Base-by-base conservation (phyloP, 257 asterid species). In the Solanum tacnaense region DNA sequence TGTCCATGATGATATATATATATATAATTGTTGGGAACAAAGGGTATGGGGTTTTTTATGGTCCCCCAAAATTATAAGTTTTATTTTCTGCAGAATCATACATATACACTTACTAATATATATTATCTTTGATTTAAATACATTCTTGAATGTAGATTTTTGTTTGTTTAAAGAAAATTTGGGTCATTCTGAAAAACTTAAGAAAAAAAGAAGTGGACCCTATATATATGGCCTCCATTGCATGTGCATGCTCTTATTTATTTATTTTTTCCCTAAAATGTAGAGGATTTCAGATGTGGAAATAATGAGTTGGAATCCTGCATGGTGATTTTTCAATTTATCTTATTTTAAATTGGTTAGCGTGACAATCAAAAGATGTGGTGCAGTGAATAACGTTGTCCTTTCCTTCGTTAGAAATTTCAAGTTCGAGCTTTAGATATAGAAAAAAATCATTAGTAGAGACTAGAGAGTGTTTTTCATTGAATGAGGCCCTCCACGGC, bases 21-120 rank as follows among this genome's bases (percentile, higher is more conserved):
- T 49, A 52, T 52, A 52, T 1, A 52, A 52, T 87, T 86, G 44
- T 87, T 89, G 76, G 87, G 89, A 85, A 88, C 78, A 86, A 89
- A 75, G 85, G 91, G 90, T 79, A 90, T 91, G 92, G 91, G 89
- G 25, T 35, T 75, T 73, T 41, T 87, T 84, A 90, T 88, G 91
- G 92, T 83, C 91, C 92, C 92, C 88, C 32, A 21, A 85, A 18
- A 62, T 86, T 39, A 36, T 60, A 39, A 87, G 86, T 85, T 23
- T n/a, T 85, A 84, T 84, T 88, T 88, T 34, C n/a, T 62, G 4
- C 79, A 3, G 16, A 46, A 73, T 87, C 60, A 68, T 68, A 68
- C 21, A 68, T 29, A 72, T 65, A 68, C 29, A 35, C 82, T 18
- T 62, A 75, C 82, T 88, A 86, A 81, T 60, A 35, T 89, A 87